Base-by-base conservation (phyloP, 2,329 filamentous ascomycete genomes). In the Pseudophaeomoniella oleicola region DNA sequence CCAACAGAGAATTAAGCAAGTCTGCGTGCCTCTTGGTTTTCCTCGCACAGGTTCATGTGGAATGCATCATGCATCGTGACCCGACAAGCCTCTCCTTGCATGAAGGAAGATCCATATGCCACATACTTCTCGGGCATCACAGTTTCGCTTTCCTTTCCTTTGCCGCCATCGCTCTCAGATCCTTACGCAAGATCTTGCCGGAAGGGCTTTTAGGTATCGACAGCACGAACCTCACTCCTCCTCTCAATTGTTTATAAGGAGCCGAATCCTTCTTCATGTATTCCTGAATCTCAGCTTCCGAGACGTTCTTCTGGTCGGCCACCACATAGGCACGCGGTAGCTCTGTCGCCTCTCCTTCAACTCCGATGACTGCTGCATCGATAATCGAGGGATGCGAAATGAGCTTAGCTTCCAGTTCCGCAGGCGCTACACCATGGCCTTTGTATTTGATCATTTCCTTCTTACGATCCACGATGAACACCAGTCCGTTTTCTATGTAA, bases 381-480 rank as follows among this genome's bases (percentile, higher is more conserved):
- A 57, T 53, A 14, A 69, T 53, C 27, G 57, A 53, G 1, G 53
- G 52, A 42, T 68, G 61, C 3, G 50, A 51, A 3, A 58, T 42
- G 1, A 68, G 46, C 6, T 63, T 41, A n/a, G 61, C 62, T 41
- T 69, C 73, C 1, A 78, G 61, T 53, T 78, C 73, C 3, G 73
- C 71, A 0, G 74, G 74, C 0, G 73, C 61, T 2, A 78, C 72
- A 50, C 76, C 73, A 52, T 75, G 76, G 4, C 73, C 75, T 53
- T 81, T 76, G 52, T 66, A 74, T 55, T 77, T 69, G 48, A 59
- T 58, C 16, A 57, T 49, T 37, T 55, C 60, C 58, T 80, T 82
- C 11, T 80, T 61, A 3, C 84, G 75, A 52, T 92, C 84, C 1
- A 83, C 86, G 49, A 90, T 82, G 60, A 75, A 88, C 43, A 87